Evolutionary conservation across 306 rosid species (phyloP).

Genomic region (Rosa multiflora): DNA sequence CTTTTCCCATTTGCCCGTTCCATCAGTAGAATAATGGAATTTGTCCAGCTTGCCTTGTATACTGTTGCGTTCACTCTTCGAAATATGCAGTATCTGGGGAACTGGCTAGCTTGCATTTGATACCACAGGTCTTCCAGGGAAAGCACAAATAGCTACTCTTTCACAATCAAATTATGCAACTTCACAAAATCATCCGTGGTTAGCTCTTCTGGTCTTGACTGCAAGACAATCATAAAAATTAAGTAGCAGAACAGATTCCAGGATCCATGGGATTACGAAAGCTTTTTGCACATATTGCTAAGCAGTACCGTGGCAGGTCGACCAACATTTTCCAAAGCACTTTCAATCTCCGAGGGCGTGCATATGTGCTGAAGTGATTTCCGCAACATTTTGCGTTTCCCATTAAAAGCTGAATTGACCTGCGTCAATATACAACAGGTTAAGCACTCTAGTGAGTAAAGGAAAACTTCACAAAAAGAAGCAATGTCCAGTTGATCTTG

Average conservation of each 20-base stretch:
- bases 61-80: not conserved
- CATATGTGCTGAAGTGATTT: slow-evolving; percentile 81
- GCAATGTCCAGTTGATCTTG: not conserved
- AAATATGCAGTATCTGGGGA: not conserved
- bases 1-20: not conserved
- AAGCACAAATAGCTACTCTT: slow-evolving; percentile 29
- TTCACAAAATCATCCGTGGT: slow-evolving; percentile 66
- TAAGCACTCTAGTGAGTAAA: not conserved
- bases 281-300: not conserved
- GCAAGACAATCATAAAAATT: slow-evolving; percentile 19
- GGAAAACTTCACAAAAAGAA: not conserved
- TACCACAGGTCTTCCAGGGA: slow-evolving; percentile 14
- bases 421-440: slow-evolving; percentile 23
- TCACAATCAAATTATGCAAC: slow-evolving; percentile 62
- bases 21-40: not conserved
- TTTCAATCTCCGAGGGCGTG: slow-evolving; percentile 66
- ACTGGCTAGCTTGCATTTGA: slow-evolving; percentile 6
- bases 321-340: slow-evolving; percentile 58
- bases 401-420: slow-evolving; percentile 91
- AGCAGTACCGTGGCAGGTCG: slow-evolving; percentile 57
- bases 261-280: not conserved
- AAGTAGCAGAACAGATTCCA: slow-evolving; percentile 8
- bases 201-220: slow-evolving; percentile 90
- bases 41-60: not conserved
- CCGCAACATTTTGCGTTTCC: slow-evolving; percentile 87